These are phyloP conservation scores for Leucocoprinus birnbaumii DNA, from an alignment of 768 basidiomycete genomes.

Conservation along the genomic window DNA sequence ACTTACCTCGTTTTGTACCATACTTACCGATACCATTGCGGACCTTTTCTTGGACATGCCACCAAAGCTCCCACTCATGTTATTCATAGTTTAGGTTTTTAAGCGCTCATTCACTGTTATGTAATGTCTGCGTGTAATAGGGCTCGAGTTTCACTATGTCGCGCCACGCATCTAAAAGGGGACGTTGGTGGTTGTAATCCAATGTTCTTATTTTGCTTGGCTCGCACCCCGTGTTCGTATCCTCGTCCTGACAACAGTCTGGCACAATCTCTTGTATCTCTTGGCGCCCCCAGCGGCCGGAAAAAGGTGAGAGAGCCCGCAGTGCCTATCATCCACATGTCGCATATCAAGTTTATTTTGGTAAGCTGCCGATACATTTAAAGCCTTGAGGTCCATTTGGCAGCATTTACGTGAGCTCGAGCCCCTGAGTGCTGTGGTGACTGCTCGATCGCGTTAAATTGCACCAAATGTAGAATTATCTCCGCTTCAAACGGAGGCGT, in stretches of 20 bases:
- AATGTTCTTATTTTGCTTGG: neutral
- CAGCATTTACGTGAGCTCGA: neutral
- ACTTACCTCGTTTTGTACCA: constrained; percentile 9
- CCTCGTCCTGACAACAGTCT: no score
- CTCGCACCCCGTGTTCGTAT: no score
- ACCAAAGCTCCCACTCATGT: neutral
- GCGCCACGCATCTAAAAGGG: neutral
- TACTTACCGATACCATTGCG: constrained; percentile 10
- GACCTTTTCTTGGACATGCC: constrained; percentile 8
- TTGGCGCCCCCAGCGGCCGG: constrained; percentile 4
- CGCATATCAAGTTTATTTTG: neutral
- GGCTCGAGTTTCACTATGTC: neutral
- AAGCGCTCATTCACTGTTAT: neutral
- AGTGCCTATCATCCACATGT: neutral
- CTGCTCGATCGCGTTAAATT: neutral
- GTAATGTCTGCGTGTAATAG: constrained; percentile 10
- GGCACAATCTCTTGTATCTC: neutral
- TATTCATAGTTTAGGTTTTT: constrained; percentile 1
- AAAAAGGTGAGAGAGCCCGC: neutral
- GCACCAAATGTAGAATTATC: neutral
- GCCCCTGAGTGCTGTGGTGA: neutral
- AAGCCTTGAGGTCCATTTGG: neutral
- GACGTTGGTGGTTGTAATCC: neutral
- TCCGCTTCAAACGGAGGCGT: constrained; percentile 1
- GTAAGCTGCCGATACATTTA: no score